Conservation (phyloP, 1,284 basidiomycete genomes). For the Ceratobasidium sp. region DNA sequence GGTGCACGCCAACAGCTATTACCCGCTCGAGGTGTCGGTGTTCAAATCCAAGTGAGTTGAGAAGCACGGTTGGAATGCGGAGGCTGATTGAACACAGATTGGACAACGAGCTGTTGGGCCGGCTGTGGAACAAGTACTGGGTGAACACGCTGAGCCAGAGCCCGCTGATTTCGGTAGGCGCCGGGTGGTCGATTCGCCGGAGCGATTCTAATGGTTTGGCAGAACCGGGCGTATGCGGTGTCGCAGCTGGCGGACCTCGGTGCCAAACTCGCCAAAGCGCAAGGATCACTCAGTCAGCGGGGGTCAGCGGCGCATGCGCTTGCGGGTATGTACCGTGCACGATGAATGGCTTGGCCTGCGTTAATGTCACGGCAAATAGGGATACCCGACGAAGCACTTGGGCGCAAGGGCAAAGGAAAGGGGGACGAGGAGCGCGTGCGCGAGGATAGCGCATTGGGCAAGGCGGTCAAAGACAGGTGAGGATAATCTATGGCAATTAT, state of each 20-base stretch:
- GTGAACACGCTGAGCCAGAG: slow-evolving; percentile 94
- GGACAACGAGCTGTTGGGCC: slow-evolving; percentile 85
- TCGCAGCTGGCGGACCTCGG: slow-evolving; percentile 89
- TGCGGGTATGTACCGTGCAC: slow-evolving; percentile 32
- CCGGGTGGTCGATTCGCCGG: background rate
- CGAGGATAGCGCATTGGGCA: slow-evolving; percentile 79
- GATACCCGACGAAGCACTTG: slow-evolving; percentile 50
- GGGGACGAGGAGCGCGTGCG: slow-evolving; percentile 79
- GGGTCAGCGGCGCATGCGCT: slow-evolving; percentile 45
- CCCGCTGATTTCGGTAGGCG: slow-evolving; percentile 84
- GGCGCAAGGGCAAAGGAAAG: slow-evolving; percentile 52
- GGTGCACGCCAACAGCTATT: slow-evolving; percentile 97
- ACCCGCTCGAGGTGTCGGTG: slow-evolving; percentile 91
- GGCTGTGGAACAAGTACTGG: slow-evolving; percentile 99
- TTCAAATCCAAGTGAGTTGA: slow-evolving; percentile 78
- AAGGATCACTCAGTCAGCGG: slow-evolving; percentile 54
- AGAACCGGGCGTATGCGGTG: slow-evolving; percentile 94
- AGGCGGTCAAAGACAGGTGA: slow-evolving; percentile 86
- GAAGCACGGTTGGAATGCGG: background rate
- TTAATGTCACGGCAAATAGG: slow-evolving; percentile 33
- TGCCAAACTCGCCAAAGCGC: slow-evolving; percentile 81
- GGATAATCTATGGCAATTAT: no score
- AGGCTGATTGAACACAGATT: slow-evolving; percentile 55
- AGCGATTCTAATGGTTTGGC: slow-evolving; percentile 6
- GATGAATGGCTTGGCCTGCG: background rate